Evolutionary conservation across 371 early-diverging fungal species (phyloP).

Genomic region (Umbelopsis sp.): DNA sequence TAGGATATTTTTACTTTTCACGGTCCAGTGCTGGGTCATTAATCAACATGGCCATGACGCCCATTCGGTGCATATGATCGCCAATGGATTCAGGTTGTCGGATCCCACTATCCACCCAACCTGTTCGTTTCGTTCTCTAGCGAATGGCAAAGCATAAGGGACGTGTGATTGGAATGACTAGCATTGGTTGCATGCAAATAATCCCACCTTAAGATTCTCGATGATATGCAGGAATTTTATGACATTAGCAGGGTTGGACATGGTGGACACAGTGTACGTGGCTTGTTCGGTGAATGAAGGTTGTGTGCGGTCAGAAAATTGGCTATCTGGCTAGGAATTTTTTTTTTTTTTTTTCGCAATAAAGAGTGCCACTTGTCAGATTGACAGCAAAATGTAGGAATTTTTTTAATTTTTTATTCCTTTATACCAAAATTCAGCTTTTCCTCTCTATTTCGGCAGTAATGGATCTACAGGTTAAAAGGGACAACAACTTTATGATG

Average conservation of each 20-base stretch:
- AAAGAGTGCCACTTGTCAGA: too few relatives aligned
- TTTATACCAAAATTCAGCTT: too few relatives aligned
- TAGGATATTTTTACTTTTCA: conserved; percentile 40
- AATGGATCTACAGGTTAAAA: too few relatives aligned
- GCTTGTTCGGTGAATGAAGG: too few relatives aligned
- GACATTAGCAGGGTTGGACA: conserved; percentile 42
- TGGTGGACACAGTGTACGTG: not conserved
- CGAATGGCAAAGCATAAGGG: not conserved
- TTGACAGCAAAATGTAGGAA: too few relatives aligned
- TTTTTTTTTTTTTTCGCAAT: too few relatives aligned
- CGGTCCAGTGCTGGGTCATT: conserved; percentile 67
- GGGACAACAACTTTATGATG: too few relatives aligned
- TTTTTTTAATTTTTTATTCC: too few relatives aligned
- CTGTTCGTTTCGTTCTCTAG: conserved; percentile 89
- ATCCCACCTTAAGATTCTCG: conserved; percentile 67
- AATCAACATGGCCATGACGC: conserved; percentile 81
- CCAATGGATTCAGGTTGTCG: conserved; percentile 81
- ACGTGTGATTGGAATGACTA: too few relatives aligned
- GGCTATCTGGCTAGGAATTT: not conserved
- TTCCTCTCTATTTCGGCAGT: too few relatives aligned
- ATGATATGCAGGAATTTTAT: conserved; percentile 65
- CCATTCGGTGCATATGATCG: conserved; percentile 96
- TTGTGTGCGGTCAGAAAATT: not conserved
- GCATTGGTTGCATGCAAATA: too few relatives aligned
- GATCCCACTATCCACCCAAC: conserved; percentile 82